phyloP scores from a whole-genome alignment of 768 basidiomycete genomes.

The Collybia mongolica region DNA sequence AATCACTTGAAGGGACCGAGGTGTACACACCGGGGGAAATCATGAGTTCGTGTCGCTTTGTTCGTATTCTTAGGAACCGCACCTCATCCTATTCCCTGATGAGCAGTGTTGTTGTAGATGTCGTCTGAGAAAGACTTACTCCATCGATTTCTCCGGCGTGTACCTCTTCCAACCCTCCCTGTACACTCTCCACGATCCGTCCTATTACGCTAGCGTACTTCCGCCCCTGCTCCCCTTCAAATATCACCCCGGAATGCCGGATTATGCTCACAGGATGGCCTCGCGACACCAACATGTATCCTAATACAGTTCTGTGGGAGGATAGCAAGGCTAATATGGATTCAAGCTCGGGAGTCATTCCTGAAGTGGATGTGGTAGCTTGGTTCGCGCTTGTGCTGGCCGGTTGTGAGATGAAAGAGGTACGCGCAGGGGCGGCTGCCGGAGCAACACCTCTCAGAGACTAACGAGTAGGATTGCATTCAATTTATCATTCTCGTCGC shows the following conservation, averaged over 20 bases:
- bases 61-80: conserved; percentile 87
- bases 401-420: conserved; percentile 27
- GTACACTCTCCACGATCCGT: conserved; percentile 76
- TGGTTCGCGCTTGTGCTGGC: conserved; percentile 8
- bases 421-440: conserved; percentile 18
- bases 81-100: conserved; percentile 66
- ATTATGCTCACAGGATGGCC: conserved; percentile 76
- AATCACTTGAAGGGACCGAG: neutral
- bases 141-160: conserved; percentile 37
- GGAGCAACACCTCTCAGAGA: conserved; percentile 3
- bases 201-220: conserved; percentile 73
- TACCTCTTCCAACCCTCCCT: conserved; percentile 76
- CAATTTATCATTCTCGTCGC: too few species aligned
- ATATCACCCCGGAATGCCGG: conserved; percentile 79
- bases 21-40: conserved; percentile 79
- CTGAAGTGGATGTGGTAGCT: conserved; percentile 20
- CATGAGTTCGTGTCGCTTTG: conserved; percentile 90
- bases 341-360: conserved; percentile 78
- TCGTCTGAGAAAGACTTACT: conserved; percentile 11
- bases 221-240: conserved; percentile 80
- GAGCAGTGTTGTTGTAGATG: neutral
- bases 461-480: neutral
- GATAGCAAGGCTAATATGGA: conserved; percentile 74
- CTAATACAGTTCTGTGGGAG: conserved; percentile 81
- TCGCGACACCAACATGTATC: conserved; percentile 82